A percentile compares a stretch with the other conserved stretches of the same genome.
Evolutionary conservation across 1,139 yeast genomes (phyloP).

Genomic region (Yamadazyma atlantica): DNA sequence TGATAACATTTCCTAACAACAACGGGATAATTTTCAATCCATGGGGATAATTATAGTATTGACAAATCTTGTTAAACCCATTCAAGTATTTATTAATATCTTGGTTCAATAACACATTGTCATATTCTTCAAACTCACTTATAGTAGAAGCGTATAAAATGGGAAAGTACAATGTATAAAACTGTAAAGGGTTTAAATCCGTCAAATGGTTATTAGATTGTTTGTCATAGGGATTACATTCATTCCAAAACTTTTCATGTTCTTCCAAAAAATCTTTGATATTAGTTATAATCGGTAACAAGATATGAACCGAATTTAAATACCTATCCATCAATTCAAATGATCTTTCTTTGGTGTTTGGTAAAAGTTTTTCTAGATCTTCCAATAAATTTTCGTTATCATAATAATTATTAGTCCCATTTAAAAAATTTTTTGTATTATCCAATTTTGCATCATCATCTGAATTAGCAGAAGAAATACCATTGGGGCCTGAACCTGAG

Average conservation of each 20-base stretch:
- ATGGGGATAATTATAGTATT: slow-evolving; percentile 53
- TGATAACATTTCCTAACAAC: slow-evolving; percentile 49
- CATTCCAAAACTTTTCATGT: slow-evolving; percentile 52
- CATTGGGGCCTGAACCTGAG: slow-evolving; percentile 14
- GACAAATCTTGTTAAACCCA: slow-evolving; percentile 49
- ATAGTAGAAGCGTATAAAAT: slow-evolving; percentile 54
- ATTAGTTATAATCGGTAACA: slow-evolving; percentile 50
- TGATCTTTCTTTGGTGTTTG: slow-evolving; percentile 44
- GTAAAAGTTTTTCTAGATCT: slow-evolving; percentile 34
- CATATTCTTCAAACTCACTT: slow-evolving; percentile 56
- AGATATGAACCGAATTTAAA: slow-evolving; percentile 51
- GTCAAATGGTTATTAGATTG: slow-evolving; percentile 14
- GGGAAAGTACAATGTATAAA: slow-evolving; percentile 50
- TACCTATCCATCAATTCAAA: slow-evolving; percentile 50
- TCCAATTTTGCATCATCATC: slow-evolving; percentile 29
- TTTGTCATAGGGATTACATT: slow-evolving; percentile 20
- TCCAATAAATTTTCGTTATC: slow-evolving; percentile 37
- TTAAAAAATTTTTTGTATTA: slow-evolving; percentile 40
- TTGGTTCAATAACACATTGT: slow-evolving; percentile 45
- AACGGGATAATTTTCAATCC: slow-evolving; percentile 48
- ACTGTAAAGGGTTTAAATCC: slow-evolving; percentile 40
- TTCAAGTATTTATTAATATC: slow-evolving; percentile 49
- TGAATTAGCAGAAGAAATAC: slow-evolving; percentile 24
- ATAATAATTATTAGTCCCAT: slow-evolving; percentile 45
- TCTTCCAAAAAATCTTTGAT: slow-evolving; percentile 43